phyloP scores from a whole-genome alignment of 2,329 filamentous ascomycete species.

The Aspergillus bombycis region DNA sequence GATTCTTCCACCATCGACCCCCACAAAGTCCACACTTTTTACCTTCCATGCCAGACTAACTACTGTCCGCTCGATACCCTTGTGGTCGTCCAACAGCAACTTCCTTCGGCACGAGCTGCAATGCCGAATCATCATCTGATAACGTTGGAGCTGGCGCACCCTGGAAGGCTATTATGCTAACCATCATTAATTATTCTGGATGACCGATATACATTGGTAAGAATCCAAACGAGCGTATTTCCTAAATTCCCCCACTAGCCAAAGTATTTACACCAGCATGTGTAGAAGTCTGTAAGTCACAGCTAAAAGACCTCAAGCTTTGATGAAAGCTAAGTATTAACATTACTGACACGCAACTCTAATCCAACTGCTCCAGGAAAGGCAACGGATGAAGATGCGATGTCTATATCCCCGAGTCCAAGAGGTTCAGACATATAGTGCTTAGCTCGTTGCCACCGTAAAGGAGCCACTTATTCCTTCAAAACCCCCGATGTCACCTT shows the following conservation, averaged over 20 bases:
- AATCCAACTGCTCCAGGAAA: not conserved
- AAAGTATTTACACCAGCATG: not conserved
- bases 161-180: no score
- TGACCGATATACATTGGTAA: not conserved
- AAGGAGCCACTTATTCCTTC: slow-evolving; percentile 64
- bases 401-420: not conserved
- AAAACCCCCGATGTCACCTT: slow-evolving; percentile 67
- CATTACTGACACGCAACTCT: not conserved
- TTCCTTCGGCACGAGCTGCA: not conserved
- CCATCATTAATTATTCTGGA: not conserved
- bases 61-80: not conserved
- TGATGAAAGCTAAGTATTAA: not conserved
- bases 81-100: not conserved
- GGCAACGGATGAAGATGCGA: not conserved
- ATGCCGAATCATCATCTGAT: not conserved
- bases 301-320: not conserved
- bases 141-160: no score
- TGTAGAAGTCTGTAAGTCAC: not conserved
- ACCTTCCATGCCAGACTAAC: no score
- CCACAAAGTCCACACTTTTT: not conserved
- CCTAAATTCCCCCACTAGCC: not conserved
- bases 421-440: not conserved
- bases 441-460: slow-evolving; percentile 29
- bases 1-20: not conserved
- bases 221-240: not conserved